These are phyloP conservation scores for Tillandsia leiboldiana DNA, from an alignment of 176 grass and related monocot genomes.

Conservation along the genomic window DNA sequence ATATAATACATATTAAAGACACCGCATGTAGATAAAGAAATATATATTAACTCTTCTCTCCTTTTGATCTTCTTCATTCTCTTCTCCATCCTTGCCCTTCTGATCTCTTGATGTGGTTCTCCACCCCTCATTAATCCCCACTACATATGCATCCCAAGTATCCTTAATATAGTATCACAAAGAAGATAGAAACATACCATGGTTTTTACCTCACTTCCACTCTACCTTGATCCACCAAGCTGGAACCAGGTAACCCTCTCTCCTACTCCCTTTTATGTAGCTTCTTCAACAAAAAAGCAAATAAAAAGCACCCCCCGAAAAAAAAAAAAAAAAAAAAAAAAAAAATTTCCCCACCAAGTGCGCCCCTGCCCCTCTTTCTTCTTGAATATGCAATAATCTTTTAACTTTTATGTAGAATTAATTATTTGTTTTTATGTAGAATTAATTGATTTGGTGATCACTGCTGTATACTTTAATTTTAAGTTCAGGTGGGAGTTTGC, in stretches of 20 bases:
- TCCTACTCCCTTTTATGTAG: constrained; percentile 3
- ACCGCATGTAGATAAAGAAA: constrained; percentile 8
- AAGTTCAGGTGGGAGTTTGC: no score
- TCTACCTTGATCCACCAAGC: constrained; percentile 88
- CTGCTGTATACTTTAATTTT: no score
- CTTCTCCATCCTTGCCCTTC: constrained; percentile 9
- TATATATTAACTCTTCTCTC: constrained; percentile 38
- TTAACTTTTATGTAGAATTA: background rate
- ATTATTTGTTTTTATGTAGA: no score
- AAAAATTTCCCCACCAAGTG: constrained; percentile 18
- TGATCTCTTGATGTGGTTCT: background rate
- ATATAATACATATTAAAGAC: constrained; percentile 1
- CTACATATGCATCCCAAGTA: constrained; percentile 34
- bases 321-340: constrained; percentile 23
- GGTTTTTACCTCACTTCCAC: constrained; percentile 88
- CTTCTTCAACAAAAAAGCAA: constrained; percentile 67
- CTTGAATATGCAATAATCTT: constrained; percentile 20
- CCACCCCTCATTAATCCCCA: constrained; percentile 17
- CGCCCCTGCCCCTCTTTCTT: background rate
- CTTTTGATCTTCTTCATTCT: constrained; percentile 30
- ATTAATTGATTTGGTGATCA: no score
- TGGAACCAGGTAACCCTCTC: constrained; percentile 71
- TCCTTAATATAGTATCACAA: constrained; percentile 26
- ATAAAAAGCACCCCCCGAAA: background rate
- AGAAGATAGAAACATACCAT: constrained; percentile 69